Percentiles rank a stretch among this genome's conserved stretches.
Conservation (phyloP, 495 filamentous ascomycete species). For the Penicillium cosmopolitanum region DNA sequence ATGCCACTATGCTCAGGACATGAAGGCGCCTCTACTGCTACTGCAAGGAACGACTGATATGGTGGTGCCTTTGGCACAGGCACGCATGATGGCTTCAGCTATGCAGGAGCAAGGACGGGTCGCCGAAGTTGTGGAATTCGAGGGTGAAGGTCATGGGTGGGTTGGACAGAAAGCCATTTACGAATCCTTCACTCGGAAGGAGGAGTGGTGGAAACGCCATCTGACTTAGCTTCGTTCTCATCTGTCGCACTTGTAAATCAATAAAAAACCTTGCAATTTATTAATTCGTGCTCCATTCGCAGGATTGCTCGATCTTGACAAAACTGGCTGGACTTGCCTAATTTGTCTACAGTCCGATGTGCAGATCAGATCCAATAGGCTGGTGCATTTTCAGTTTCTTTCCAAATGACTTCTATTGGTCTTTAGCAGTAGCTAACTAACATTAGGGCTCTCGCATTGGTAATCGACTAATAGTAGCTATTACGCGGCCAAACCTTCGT, state of each 20-base stretch:
- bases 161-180: constrained; percentile 27
- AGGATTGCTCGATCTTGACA: too few relatives aligned
- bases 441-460: too few relatives aligned
- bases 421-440: too few relatives aligned
- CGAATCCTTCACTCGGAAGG: constrained; percentile 27
- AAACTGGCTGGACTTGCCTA: constrained; percentile 8
- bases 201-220: constrained; percentile 33
- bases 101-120: constrained; percentile 41
- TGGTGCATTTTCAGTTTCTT: too few relatives aligned
- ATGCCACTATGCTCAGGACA: constrained; percentile 46
- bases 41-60: constrained; percentile 52
- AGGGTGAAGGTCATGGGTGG: constrained; percentile 53
- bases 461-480: too few relatives aligned
- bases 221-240: constrained; percentile 17
- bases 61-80: constrained; percentile 53
- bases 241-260: neutral
- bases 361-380: too few relatives aligned
- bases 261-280: too few relatives aligned
- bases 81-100: constrained; percentile 43
- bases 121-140: constrained; percentile 47
- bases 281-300: too few relatives aligned
- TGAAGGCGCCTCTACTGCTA: constrained; percentile 48
- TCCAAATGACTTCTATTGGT: too few relatives aligned
- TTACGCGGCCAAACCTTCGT: too few relatives aligned
- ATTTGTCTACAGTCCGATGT: neutral